Evolutionary conservation across 345 rosid species (phyloP).

Genomic region (Eucalyptus regnans): DNA sequence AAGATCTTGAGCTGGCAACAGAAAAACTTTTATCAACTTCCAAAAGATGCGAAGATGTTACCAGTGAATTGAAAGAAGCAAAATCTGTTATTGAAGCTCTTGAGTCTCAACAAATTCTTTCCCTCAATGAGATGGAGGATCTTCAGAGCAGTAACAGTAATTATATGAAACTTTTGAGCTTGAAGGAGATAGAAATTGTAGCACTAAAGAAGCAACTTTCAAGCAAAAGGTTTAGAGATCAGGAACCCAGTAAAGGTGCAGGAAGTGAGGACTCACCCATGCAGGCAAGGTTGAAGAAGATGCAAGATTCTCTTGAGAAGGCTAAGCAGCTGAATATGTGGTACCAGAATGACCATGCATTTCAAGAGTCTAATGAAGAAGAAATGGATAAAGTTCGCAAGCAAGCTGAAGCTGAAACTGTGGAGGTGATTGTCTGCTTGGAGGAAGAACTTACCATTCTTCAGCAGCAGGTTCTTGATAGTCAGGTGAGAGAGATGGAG

Average conservation of each 20-base stretch:
- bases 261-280: slow-evolving; percentile 21
- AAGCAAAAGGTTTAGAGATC: slow-evolving; percentile 28
- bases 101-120: slow-evolving; percentile 63
- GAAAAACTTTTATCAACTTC: slow-evolving; percentile 20
- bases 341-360: slow-evolving; percentile 55
- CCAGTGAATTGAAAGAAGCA: slow-evolving; percentile 42
- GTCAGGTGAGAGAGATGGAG: slow-evolving; percentile 54
- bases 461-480: slow-evolving; percentile 63
- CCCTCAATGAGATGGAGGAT: slow-evolving; percentile 60
- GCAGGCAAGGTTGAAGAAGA: slow-evolving; percentile 49
- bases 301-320: slow-evolving; percentile 87
- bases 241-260: slow-evolving; percentile 7
- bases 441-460: slow-evolving; percentile 85
- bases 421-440: slow-evolving; percentile 84
- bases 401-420: slow-evolving; percentile 92
- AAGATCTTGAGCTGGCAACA: slow-evolving; percentile 41
- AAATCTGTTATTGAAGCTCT: slow-evolving; percentile 70
- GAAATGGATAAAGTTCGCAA: slow-evolving; percentile 54
- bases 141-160: slow-evolving; percentile 37
- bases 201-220: slow-evolving; percentile 43
- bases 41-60: slow-evolving; percentile 35
- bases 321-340: slow-evolving; percentile 59
- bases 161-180: slow-evolving; percentile 32
- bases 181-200: slow-evolving; percentile 41
- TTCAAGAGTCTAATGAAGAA: slow-evolving; percentile 58